These are phyloP conservation scores for Cladosporium sphaerospermum DNA, from an alignment of 2,329 filamentous ascomycete species.

Conservation along the genomic window DNA sequence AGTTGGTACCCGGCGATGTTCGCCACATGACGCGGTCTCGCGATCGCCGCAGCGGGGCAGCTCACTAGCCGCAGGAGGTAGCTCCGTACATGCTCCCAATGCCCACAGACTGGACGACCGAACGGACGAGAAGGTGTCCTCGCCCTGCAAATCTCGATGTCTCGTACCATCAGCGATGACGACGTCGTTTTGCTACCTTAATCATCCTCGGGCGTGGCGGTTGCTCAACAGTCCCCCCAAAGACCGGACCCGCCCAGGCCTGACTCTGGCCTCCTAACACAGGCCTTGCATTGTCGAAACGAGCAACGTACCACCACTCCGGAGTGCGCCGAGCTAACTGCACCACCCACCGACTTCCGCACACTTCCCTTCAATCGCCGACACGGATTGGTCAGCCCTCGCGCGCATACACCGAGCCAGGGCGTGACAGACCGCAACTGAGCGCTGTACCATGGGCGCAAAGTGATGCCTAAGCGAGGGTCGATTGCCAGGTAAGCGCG, in stretches of 20 bases:
- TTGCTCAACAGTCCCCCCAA: neutral
- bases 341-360: neutral
- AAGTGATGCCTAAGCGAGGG: constrained; percentile 11
- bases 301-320: neutral
- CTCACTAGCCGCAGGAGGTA: neutral
- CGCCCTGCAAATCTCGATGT: constrained; percentile 6
- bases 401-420: neutral
- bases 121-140: neutral
- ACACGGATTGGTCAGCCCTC: constrained; percentile 4
- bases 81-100: neutral
- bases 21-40: no score
- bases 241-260: no score
- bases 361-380: neutral
- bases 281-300: neutral
- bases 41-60: no score
- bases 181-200: neutral
- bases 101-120: neutral
- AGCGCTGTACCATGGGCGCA: constrained; percentile 7
- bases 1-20: no score
- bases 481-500: constrained; percentile 10
- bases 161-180: constrained; percentile 1
- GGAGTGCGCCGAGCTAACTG: neutral
- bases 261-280: no score
- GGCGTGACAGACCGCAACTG: constrained; percentile 2
- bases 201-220: neutral